Evolutionary conservation across 768 basidiomycete species (phyloP).

Genomic region (Mycena sanguinolenta): DNA sequence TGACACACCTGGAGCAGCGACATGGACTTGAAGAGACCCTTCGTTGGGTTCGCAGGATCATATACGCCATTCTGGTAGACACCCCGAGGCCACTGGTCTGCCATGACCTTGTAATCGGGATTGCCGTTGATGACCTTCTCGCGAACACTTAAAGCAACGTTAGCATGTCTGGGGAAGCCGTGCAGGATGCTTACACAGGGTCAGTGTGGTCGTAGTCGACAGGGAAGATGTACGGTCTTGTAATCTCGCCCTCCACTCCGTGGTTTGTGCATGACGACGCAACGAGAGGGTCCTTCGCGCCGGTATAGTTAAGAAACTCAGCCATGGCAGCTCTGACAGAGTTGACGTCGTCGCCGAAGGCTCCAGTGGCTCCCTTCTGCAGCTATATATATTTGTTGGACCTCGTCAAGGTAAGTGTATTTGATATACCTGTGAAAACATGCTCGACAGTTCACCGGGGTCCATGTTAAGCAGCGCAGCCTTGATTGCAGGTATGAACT

Average conservation of each 20-base stretch:
- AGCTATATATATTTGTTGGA: conserved; percentile 33
- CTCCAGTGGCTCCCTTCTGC: conserved; percentile 40
- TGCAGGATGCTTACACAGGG: conserved; percentile 18
- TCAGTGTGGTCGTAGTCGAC: conserved; percentile 45
- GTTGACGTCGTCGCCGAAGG: conserved; percentile 42
- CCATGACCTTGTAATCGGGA: conserved; percentile 20
- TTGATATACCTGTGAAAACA: neutral
- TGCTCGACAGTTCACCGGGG: neutral
- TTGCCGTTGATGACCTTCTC: conserved; percentile 31
- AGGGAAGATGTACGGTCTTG: conserved; percentile 45
- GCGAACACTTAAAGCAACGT: conserved; percentile 31
- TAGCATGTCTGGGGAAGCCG: neutral
- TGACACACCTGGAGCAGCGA: conserved; percentile 41
- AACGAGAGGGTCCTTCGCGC: conserved; percentile 10
- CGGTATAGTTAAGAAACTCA: conserved; percentile 38
- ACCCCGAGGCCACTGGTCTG: conserved; percentile 33
- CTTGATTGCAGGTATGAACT: neutral
- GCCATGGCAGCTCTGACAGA: conserved; percentile 36
- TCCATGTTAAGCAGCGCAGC: neutral
- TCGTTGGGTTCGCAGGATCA: conserved; percentile 29
- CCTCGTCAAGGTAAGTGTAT: too few species aligned
- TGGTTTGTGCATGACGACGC: conserved; percentile 26
- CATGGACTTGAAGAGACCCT: conserved; percentile 38
- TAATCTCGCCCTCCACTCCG: conserved; percentile 42
- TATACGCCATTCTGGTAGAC: conserved; percentile 33